A percentile compares a stretch with the other conserved stretches of the same genome.
Evolutionary conservation across 1,284 basidiomycete genomes (phyloP).

Genomic region (Sporisorium exsertum): DNA sequence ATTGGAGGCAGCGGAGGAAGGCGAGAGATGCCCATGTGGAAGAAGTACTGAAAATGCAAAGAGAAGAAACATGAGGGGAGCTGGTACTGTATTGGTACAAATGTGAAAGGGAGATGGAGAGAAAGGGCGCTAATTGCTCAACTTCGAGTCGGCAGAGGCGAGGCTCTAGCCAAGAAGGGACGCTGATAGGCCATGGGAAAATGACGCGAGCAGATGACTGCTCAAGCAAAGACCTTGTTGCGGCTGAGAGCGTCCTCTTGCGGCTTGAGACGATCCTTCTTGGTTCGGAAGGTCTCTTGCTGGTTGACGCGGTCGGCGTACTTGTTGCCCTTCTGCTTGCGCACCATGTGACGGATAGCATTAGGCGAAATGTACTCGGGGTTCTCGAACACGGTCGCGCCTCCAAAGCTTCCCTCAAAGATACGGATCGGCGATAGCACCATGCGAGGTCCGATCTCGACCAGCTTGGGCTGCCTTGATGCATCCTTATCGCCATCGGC

Average conservation of each 20-base stretch:
- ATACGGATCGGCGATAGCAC: constrained; percentile 97
- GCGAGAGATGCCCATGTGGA: constrained; percentile 12
- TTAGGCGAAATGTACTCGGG: constrained; percentile 93
- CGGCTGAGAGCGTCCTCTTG: constrained; percentile 85
- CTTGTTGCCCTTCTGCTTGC: constrained; percentile 80
- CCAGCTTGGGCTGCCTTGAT: constrained; percentile 60
- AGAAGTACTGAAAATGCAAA: constrained; percentile 12
- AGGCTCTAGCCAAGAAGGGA: not conserved
- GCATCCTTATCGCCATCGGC: constrained; percentile 20
- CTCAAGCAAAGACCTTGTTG: constrained; percentile 85
- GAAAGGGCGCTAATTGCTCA: not conserved
- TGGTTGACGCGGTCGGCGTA: constrained; percentile 84
- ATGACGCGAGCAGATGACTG: not conserved
- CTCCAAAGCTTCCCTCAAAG: constrained; percentile 86
- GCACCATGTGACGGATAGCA: constrained; percentile 79
- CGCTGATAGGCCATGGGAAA: not conserved
- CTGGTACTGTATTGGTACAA: constrained; percentile 34
- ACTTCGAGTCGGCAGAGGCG: not conserved
- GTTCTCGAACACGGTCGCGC: constrained; percentile 95
- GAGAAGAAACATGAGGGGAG: not conserved
- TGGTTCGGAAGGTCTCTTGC: constrained; percentile 77
- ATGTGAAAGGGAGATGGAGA: not conserved
- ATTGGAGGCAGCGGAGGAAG: not conserved
- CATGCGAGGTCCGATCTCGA: constrained; percentile 89
- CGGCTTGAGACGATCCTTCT: constrained; percentile 77